Percentiles rank a stretch among this genome's conserved stretches.
Conservation (phyloP, 768 basidiomycete species). For the Leccinum variicolor region DNA sequence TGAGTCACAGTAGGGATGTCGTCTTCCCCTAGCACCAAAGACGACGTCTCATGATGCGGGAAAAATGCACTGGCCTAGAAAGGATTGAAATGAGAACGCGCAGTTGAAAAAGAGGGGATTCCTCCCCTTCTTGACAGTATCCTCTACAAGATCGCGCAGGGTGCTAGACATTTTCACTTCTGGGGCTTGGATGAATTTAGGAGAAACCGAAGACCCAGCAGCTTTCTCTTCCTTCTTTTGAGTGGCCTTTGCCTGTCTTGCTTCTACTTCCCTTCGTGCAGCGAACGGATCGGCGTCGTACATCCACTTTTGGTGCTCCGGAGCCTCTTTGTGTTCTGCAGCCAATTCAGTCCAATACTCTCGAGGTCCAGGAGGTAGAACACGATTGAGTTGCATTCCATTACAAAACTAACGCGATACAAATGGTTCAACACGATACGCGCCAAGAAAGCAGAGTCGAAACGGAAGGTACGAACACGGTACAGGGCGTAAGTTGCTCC, state of each 20-base stretch:
- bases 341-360: constrained; percentile 85
- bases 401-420: constrained; percentile 61
- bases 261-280: constrained; percentile 63
- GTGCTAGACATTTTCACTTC: constrained; percentile 83
- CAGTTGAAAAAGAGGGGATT: not conserved
- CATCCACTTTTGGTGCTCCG: constrained; percentile 79
- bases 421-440: constrained; percentile 11
- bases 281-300: constrained; percentile 85
- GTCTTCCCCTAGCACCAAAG: constrained; percentile 40
- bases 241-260: constrained; percentile 57
- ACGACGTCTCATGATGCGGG: constrained; percentile 37
- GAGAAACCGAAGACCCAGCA: constrained; percentile 24
- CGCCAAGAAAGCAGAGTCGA: not conserved
- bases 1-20: constrained; percentile 40
- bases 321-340: constrained; percentile 61
- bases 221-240: constrained; percentile 45
- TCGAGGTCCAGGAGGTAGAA: constrained; percentile 79
- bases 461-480: constrained; percentile 55
- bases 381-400: constrained; percentile 64
- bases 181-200: constrained; percentile 46
- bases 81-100: not conserved
- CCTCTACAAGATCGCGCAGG: constrained; percentile 79
- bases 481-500: constrained; percentile 86
- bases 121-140: constrained; percentile 69
- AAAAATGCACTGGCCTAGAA: constrained; percentile 50